A percentile compares a stretch with the other conserved stretches of the same genome.
Evolutionary conservation across 2,329 filamentous ascomycete genomes (phyloP).

Genomic region (Fonsecaea erecta): DNA sequence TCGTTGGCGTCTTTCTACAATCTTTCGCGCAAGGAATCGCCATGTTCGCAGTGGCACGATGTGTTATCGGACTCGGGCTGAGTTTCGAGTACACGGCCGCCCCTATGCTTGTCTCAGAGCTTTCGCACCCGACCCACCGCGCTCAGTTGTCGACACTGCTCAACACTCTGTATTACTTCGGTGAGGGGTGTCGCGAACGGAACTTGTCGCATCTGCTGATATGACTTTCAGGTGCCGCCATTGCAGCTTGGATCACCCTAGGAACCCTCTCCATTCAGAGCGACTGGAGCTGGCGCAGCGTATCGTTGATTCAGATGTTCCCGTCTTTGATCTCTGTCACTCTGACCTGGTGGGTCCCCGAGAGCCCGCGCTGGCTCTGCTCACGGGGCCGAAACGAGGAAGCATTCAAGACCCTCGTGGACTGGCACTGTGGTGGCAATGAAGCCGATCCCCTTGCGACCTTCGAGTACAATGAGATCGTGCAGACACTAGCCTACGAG

Average conservation of each 20-base stretch:
- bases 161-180: conserved; percentile 27
- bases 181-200: neutral
- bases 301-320: conserved; percentile 26
- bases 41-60: conserved; percentile 25
- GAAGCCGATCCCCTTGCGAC: conserved; percentile 21
- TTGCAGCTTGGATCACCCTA: conserved; percentile 24
- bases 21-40: conserved; percentile 19
- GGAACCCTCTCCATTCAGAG: conserved; percentile 22
- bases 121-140: conserved; percentile 25
- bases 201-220: neutral
- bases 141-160: conserved; percentile 22
- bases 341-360: conserved; percentile 60
- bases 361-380: conserved; percentile 66
- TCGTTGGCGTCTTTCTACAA: conserved; percentile 22
- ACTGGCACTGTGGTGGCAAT: conserved; percentile 40
- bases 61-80: conserved; percentile 19
- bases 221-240: conserved; percentile 6
- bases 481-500: conserved; percentile 21
- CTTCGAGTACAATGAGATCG: conserved; percentile 26
- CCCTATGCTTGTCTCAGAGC: conserved; percentile 21
- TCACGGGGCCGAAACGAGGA: conserved; percentile 39
- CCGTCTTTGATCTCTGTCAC: conserved; percentile 20
- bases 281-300: conserved; percentile 24
- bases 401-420: conserved; percentile 40
- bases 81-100: conserved; percentile 25